Conservation (phyloP, 2,329 filamentous ascomycete genomes). For the Talaromyces sp. region DNA sequence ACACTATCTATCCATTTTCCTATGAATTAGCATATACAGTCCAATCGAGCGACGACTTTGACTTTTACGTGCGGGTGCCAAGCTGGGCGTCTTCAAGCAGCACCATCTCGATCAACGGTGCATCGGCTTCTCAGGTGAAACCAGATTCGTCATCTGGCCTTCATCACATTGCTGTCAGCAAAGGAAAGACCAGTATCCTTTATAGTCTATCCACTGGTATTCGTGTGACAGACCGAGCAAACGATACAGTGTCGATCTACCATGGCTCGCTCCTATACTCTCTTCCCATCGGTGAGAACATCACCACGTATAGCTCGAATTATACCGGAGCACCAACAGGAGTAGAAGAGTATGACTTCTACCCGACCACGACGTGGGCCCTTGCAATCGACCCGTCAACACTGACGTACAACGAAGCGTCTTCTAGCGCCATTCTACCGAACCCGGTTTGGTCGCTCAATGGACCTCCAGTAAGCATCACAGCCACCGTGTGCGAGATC, state of each 20-base stretch:
- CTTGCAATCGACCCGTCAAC: constrained; percentile 29
- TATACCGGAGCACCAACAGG: constrained; percentile 23
- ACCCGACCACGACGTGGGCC: constrained; percentile 24
- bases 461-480: constrained; percentile 32
- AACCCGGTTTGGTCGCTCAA: constrained; percentile 26
- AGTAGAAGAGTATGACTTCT: constrained; percentile 31
- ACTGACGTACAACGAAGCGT: constrained; percentile 24
- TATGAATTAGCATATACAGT: constrained; percentile 38
- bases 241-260: constrained; percentile 40
- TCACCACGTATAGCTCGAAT: constrained; percentile 19
- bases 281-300: constrained; percentile 29
- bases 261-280: constrained; percentile 43
- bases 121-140: constrained; percentile 12
- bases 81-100: constrained; percentile 32
- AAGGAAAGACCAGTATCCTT: constrained; percentile 27
- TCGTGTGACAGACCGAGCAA: constrained; percentile 33
- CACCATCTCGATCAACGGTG: constrained; percentile 18
- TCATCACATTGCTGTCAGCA: constrained; percentile 29
- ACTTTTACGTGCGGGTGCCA: constrained; percentile 45
- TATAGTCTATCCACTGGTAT: constrained; percentile 30
- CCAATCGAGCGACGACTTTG: constrained; percentile 28
- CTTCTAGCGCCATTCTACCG: constrained; percentile 12
- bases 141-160: constrained; percentile 34
- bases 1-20: constrained; percentile 48
- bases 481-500: constrained; percentile 35